Evolutionary conservation across 23 red algal genomes (phyloP), one percentile per base, ranked within the genome.

Genomic region (Cyanidiococcus yangmingshanensis): DNA sequence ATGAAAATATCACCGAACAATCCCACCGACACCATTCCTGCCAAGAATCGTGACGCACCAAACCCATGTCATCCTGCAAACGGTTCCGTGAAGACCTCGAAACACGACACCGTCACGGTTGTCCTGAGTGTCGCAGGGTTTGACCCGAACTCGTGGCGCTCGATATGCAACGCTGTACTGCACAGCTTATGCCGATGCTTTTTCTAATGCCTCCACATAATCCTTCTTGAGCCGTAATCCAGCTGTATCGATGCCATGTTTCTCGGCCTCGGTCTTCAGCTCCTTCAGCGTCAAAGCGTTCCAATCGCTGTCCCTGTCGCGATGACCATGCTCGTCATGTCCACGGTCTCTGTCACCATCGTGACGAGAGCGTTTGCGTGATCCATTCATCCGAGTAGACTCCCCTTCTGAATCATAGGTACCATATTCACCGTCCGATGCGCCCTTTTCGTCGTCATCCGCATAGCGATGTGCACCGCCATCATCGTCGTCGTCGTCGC

Each of bases 201-300:
- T 71, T 35, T 71, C 63, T 2, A 71, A 29, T 29, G 63, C 63
- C 63, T 71, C 63, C 7, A 71, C 63, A 30, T 32, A 71, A 35
- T 71, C 63, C 63, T 71, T 71, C 27, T 71, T 71, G 7, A 71
- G n/a, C 32, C 32, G 21, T 29, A 71, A 17, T 35, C 63, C 63
- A 29, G 63, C 27, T 25, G 21, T 71, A 71, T 71, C 63, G 7
- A 71, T 32, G 7, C 63, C 63, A 2, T 29, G 63, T 35, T 71
- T 71, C 63, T 71, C 63, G n/a, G 32, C 32, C 63, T 71, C 63
- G 3, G 63, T 29, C 63, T 71, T 71, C 16, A 71, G 63, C 3
- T 71, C n/a, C 63, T 71, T 71, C 63, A 71, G 32, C 63, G 63
- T 71, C 63, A 71, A 32, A 12, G 63, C 15, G 7, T 71, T 35